Base-by-base conservation (phyloP, 2,329 filamentous ascomycete species). In the Xylaria sp. region DNA sequence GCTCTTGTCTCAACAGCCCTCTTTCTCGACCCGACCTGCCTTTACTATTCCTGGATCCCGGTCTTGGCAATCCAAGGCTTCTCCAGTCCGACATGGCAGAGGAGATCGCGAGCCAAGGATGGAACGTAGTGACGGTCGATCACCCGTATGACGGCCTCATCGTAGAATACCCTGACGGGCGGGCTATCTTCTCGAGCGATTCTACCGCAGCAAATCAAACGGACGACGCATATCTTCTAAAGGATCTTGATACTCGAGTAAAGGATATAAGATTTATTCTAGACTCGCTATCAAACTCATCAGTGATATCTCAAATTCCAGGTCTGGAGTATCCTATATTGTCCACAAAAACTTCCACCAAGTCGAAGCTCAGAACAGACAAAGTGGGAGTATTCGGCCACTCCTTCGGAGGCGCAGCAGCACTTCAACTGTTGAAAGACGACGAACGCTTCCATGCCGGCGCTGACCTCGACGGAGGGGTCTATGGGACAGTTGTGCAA, bases 111-210 rank as follows among this genome's bases (percentile, higher is more conserved):
- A 83, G 82, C 18, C 77, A 81, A 5, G 85, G 85, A 0, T 83
- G 81, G 58, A 77, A 81, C 0, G 82, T 87, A 2, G 75, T 85
- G 13, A 76, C 84, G 0, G 75, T 87, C 27, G 86, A 87, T 65
- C 85, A 87, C 60, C 80, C 85, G 0, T 82, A 83, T 57, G 84
- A 87, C 57, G 78, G 81, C 0, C 65, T 74, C 0, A 76, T 84
- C 23, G 80, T 87, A 9, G 80, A 85, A 63, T 85, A 84, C n/a
- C 82, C 84, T 0, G 76, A 85, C 63, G 84, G 80, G 3, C 77
- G 77, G 0, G 68, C 80, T 12, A 73, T 79, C 59, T 23, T 21
- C 65, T 0, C 68, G 40, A 27, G 2, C 3, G 51, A 73, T 73
- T 35, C 58, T 61, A 21, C 60, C 65, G 65, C 75, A 74, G 72